Base-by-base conservation (phyloP, 1,139 yeast genomes). In the Yamadazyma sp. region DNA sequence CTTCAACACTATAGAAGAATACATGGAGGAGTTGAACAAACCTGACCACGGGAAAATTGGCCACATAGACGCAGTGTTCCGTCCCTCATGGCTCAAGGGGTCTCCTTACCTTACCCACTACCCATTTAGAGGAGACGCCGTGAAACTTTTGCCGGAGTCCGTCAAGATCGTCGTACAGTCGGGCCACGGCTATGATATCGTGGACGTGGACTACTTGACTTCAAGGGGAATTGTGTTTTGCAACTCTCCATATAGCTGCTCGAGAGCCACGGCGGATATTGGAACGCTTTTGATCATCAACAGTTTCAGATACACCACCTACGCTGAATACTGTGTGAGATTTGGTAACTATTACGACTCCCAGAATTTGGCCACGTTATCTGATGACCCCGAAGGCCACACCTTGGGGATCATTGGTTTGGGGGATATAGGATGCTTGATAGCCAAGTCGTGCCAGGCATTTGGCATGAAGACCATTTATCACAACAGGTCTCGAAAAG, bases 161-260 rank as follows among this genome's bases (percentile, higher is more conserved):
- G 63, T 64, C 18, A 60, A 44, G 34, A 44, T 46, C 14, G 30
- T 39, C 22, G 49, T 46, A 11, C 48, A 44, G 42, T 62, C 69
- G 0, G 71, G 72, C 0, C 71, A 66, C 44, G 72, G 72, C 0
- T 62, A 56, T 42, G 71, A 66, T 45, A 61, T 62, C 28, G 69
- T 62, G 31, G 71, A 66, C 42, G 61, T 66, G 24, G 48, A 44
- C 9, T 59, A 60, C 39, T 48, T 66, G 29, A 58, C 62, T 3
- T 49, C 58, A 1, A 49, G 59, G 41, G 61, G 58, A 2, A 55
- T 66, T 25, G 32, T 62, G 2, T 64, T 64, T 33, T 64, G 69
- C 41, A 64, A 64, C 44, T 61, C 67, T 1, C 67, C 69, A 6
- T 53, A 61, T 37, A 55, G 61, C 4, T 63, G 69, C 38, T 49